Base-by-base conservation (phyloP, 2,329 filamentous ascomycete species). In the Exophiala calicioides region DNA sequence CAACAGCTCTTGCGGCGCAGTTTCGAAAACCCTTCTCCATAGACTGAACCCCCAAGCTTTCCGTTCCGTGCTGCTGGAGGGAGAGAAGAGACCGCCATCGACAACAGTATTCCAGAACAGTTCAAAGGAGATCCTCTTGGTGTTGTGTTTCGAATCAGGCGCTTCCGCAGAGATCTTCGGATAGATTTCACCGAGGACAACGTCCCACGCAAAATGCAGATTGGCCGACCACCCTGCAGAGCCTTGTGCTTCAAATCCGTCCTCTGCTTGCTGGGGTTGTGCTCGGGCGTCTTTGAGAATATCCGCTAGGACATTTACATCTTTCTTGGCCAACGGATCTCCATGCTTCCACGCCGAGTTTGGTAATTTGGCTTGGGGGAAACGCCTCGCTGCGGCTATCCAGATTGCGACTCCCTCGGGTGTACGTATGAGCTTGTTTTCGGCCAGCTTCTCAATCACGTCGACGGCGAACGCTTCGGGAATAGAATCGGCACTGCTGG, bases 41-140 rank as follows among this genome's bases (percentile, higher is more conserved):
- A 97, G 79, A 60, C 90, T 82, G 68, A 97, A 91, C 0, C 93
- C 93, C 67, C 89, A 90, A 61, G 88, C 89, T 67, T 96, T 97
- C 45, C 94, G 86, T 58, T 90, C 88, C 32, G 90, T 83, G 1
- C 90, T 94, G 5, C 90, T 85, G 8, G 79, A 82, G 46, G 85
- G 81, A 4, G 88, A 85, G 64, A 97, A 96, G 3, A 96, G 76
- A 6, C 86, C 85, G 39, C 43, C 41, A 67, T 96, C 90, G 50
- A 97, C 84, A 45, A 88, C 84, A 33, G 88, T 83, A 30, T 80
- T 81, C 90, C 91, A 97, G 63, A 96, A 94, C 35, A 86, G 80
- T 36, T 77, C 74, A 62, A 95, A 90, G 18, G 59, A 65, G 16
- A 70, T 45, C 24, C 62, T 65, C 5, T 73, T 69, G 4, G 65